Evolutionary conservation across 306 rosid genomes (phyloP), one percentile per base, ranked within the genome.

Genomic region (Ammopiptanthus mongolicus): DNA sequence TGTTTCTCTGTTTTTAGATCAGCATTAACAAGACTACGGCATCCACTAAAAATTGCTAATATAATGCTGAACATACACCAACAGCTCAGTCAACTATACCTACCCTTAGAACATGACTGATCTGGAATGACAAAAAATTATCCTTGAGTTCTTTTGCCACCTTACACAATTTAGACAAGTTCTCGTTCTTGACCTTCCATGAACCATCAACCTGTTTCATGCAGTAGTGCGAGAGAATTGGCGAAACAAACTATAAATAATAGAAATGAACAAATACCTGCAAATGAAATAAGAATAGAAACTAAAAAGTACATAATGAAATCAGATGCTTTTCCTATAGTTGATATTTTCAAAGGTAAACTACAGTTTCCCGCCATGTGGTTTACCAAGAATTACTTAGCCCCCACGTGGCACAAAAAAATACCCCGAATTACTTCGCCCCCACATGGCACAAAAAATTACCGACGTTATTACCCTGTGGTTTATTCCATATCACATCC

Each of bases 51-150:
- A 65, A 37, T 65, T 33, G 50, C 65, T 31, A 60, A 69, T 57
- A 44, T 51, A 29, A 53, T 53, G 21, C 58, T 44, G 10, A 75
- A 56, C 65, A 61, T 3, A 68, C 51, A 46, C 21, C 44, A 65
- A 69, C 15, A 73, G 56, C 69, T 69, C 53, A 67, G 60, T 22
- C 61, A 81, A 84, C 62, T 51, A 63, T 69, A 71, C 97, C 11
- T 78, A 95, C 98, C 97, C 97, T 82, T 82, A 90, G 84, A 83
- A 95, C 91, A 82, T 95, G 97, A 81, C 21, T 76, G 71, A 95
- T 86, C 87, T 95, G 61, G 84, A 95, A 91, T 23, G 96, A 92
- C 13, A 48, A 48, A 87, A 90, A 95, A 53, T 86, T 71, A 22
- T 88, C 86, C 86, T 88, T 88, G 52, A 95, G 92, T 79, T 83